Percentiles rank a stretch among this genome's conserved stretches.
Evolutionary conservation across 345 rosid species (phyloP).

Genomic region (Jatropha curcas): DNA sequence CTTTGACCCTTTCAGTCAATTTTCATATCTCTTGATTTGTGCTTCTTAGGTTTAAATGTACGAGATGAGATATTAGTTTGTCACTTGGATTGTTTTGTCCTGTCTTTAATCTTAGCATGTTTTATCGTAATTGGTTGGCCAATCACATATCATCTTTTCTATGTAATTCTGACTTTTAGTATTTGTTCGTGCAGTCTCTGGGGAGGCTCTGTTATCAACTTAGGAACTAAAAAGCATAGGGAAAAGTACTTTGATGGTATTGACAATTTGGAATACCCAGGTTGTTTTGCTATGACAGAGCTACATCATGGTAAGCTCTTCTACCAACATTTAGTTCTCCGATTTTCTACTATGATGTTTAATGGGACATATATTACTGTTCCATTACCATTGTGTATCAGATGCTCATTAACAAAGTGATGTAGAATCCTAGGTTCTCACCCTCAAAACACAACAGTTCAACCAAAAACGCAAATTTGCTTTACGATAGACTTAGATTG

Average conservation of each 20-base stretch:
- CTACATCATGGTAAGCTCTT: constrained; percentile 82
- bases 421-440: too few species aligned
- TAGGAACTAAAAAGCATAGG: constrained; percentile 94
- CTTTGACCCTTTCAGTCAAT: neutral
- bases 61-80: neutral
- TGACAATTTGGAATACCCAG: constrained; percentile 79
- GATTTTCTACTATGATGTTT: neutral
- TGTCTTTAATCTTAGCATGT: neutral
- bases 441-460: too few species aligned
- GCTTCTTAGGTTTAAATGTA: neutral
- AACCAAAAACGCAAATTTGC: too few species aligned
- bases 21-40: neutral
- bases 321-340: neutral
- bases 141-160: neutral
- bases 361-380: neutral
- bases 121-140: neutral
- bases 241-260: constrained; percentile 86
- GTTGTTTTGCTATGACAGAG: constrained; percentile 99
- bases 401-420: neutral
- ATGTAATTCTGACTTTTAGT: neutral
- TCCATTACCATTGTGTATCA: neutral
- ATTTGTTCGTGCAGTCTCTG: constrained; percentile 66
- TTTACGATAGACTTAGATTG: too few species aligned
- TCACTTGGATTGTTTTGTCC: neutral
- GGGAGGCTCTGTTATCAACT: constrained; percentile 94